phyloP scores from a whole-genome alignment of 805 yeast species.

The Teunomyces kruisii region DNA sequence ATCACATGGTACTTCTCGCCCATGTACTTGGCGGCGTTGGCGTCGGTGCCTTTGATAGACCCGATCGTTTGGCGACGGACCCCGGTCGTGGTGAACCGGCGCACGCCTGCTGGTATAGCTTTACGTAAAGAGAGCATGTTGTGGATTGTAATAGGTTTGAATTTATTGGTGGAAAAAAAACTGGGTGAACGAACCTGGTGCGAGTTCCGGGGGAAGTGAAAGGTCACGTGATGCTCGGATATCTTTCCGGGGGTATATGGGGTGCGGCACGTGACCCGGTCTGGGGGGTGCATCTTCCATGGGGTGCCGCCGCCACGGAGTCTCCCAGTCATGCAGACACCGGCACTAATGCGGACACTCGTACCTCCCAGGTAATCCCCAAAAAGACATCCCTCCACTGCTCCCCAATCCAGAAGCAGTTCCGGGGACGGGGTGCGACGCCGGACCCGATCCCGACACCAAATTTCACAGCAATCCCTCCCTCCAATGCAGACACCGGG shows the following conservation, averaged over 20 bases:
- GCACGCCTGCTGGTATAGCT: conserved; percentile 8
- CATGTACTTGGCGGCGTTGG: conserved; percentile 44
- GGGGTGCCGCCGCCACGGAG: too few relatives aligned
- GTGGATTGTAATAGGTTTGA: conserved; percentile 1
- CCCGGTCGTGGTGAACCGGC: conserved; percentile 29
- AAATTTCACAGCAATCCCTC: too few relatives aligned
- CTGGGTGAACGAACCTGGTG: too few relatives aligned
- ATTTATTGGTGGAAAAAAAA: conserved; percentile 4
- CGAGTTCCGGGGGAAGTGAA: conserved; percentile 2
- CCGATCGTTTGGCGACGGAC: conserved; percentile 37
- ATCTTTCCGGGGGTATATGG: not conserved
- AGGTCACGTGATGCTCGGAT: too few relatives aligned
- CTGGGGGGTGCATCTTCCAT: too few relatives aligned
- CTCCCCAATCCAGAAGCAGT: too few relatives aligned
- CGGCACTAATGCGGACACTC: not conserved
- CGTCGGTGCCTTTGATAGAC: conserved; percentile 36
- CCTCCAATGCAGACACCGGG: too few relatives aligned
- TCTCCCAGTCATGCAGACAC: not conserved
- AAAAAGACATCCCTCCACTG: too few relatives aligned
- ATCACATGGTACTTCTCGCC: conserved; percentile 79
- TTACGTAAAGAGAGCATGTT: conserved; percentile 12
- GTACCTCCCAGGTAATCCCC: too few relatives aligned
- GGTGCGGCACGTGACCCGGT: not conserved
- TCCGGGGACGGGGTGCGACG: too few relatives aligned
- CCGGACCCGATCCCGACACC: too few relatives aligned